These are phyloP conservation scores for Silybum marianum DNA, from an alignment of 129 eudicot species.

Conservation along the genomic window DNA sequence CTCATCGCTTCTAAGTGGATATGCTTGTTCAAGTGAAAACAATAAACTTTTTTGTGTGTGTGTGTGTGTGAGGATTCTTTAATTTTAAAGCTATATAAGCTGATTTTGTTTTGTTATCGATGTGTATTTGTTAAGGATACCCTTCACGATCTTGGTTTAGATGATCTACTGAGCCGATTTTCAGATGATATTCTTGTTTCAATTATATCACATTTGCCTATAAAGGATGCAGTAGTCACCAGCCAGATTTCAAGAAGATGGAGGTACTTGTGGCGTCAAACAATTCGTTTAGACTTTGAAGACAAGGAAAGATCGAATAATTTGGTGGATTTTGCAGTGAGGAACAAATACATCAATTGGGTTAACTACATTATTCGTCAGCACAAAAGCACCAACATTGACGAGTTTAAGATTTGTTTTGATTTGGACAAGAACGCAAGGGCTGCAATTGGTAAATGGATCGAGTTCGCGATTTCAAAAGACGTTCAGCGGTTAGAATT, in stretches of 20 bases:
- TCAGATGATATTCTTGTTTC: constrained; percentile 42
- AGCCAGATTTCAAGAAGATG: constrained; percentile 37
- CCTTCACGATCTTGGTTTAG: neutral
- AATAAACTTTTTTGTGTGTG: neutral
- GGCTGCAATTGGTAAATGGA: constrained; percentile 35
- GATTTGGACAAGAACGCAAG: constrained; percentile 28
- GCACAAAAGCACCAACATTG: constrained; percentile 29
- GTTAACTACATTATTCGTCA: constrained; percentile 32
- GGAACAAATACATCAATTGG: constrained; percentile 40
- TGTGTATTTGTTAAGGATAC: neutral
- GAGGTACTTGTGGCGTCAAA: constrained; percentile 38
- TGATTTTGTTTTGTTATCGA: neutral
- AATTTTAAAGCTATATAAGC: neutral
- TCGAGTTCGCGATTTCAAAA: constrained; percentile 39
- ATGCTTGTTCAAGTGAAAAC: neutral
- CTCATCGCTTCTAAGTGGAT: neutral
- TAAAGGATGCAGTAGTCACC: constrained; percentile 46
- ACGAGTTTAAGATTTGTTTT: constrained; percentile 33
- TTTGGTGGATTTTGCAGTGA: neutral
- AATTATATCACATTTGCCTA: constrained; percentile 32
- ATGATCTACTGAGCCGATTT: constrained; percentile 18
- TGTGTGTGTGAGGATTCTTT: neutral
- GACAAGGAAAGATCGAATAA: constrained; percentile 19
- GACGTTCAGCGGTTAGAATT: constrained; percentile 36
- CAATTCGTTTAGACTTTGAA: constrained; percentile 38